Base-by-base conservation (phyloP, 441 rosid genomes). In the Macaranga tanarius region DNA sequence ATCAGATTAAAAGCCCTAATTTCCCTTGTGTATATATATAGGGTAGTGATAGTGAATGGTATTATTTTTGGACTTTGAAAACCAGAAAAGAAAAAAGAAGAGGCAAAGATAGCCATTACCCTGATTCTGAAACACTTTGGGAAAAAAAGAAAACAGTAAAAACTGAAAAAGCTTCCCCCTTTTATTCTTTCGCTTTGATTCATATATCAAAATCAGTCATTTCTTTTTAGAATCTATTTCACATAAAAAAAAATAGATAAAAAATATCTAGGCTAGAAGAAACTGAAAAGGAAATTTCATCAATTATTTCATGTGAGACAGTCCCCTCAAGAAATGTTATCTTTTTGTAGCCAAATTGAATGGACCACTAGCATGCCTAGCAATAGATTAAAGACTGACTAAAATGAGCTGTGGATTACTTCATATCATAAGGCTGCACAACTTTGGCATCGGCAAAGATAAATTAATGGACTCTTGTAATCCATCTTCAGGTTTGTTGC, bases 111-210 rank as follows among this genome's bases (percentile, higher is more conserved):
- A n/a, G 40, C 15, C 62, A 58, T 25, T 2, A 2, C 61, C 47
- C 47, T 67, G 48, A 52, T 38, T 1, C 47, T 62, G 66, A 62
- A 38, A 62, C 22, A 17, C 20, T 0, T 0, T 2, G 7, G 16
- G 17, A 51, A 51, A 51, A 17, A 17, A 17, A 17, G 1, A 51
- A 51, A 31, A 61, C 17, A 50, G 42, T 23, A 42, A 10, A 52
- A 52, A 31, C 71, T 67, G 71, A 10, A 52, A 67, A 67, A 67
- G 71, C 61, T 51, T 67, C 7, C 10, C 38, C 7, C 34, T 45
- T 25, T 26, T 50, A 9, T 31, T 40, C 69, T 65, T 65, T 48
- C n/a, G 4, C 38, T 63, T 65, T 65, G 57, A 48, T 23, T 47
- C 57, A 47, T 65, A 48, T 48, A 48, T 47, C 23, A 65, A 65